Percentiles rank a stretch among this genome's conserved stretches.
Evolutionary conservation across 1,139 yeast genomes (phyloP).

Genomic region (Candida glucosophila): DNA sequence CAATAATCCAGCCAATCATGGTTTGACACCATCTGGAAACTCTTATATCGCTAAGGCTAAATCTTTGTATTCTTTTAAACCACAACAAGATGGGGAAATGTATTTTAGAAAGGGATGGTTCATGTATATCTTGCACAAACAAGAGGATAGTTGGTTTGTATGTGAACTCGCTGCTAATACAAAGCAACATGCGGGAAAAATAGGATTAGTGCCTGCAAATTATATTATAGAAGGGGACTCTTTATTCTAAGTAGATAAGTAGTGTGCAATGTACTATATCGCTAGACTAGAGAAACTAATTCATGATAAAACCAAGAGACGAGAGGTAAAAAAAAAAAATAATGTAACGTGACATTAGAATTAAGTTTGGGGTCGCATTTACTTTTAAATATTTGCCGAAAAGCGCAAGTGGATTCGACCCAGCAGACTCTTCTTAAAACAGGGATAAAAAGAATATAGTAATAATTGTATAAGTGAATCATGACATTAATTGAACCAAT

Average conservation of each 20-base stretch:
- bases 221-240: slow-evolving; percentile 36
- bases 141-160: slow-evolving; percentile 88
- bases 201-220: slow-evolving; percentile 81
- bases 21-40: slow-evolving; percentile 29
- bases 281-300: too few relatives aligned
- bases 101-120: slow-evolving; percentile 67
- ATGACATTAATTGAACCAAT: slow-evolving; percentile 7
- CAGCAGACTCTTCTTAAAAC: too few relatives aligned
- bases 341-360: too few relatives aligned
- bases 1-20: slow-evolving; percentile 10
- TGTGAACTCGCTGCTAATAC: slow-evolving; percentile 59
- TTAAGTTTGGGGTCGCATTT: too few relatives aligned
- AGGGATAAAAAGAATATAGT: too few relatives aligned
- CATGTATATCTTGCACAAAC: slow-evolving; percentile 62
- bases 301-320: too few relatives aligned
- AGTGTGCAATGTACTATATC: background rate
- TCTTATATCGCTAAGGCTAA: slow-evolving; percentile 50
- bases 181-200: slow-evolving; percentile 32
- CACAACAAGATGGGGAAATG: slow-evolving; percentile 75
- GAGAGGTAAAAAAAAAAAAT: too few relatives aligned
- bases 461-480: too few relatives aligned
- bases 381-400: too few relatives aligned
- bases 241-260: slow-evolving; percentile 9
- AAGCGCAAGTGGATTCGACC: too few relatives aligned
- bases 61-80: slow-evolving; percentile 66